These are phyloP conservation scores for Colletotrichum aenigma DNA, from an alignment of 2,329 filamentous ascomycete genomes.

Conservation along the genomic window DNA sequence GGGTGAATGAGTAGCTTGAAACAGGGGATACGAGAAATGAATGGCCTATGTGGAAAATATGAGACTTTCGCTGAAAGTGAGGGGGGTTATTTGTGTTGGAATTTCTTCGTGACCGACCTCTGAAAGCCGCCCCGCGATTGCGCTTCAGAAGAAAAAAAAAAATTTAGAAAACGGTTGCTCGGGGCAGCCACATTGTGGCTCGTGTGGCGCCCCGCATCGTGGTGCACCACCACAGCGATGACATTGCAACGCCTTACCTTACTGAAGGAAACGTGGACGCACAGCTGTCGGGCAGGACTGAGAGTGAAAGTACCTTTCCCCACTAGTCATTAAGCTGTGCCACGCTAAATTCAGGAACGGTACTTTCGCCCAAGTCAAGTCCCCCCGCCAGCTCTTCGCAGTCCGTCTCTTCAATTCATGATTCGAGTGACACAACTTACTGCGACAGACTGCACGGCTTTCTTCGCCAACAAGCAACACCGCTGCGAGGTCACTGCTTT, in stretches of 20 bases:
- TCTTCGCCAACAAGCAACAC: neutral
- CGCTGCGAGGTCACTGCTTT: neutral
- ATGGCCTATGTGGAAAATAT: neutral
- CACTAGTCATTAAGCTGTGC: neutral
- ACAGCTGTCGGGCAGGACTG: neutral
- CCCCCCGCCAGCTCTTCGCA: neutral
- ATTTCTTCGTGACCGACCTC: conserved; percentile 1
- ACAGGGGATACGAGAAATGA: neutral
- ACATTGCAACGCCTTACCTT: neutral
- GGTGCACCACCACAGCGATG: neutral
- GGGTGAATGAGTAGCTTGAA: neutral
- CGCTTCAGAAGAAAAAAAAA: neutral
- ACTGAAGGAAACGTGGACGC: neutral
- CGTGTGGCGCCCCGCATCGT: neutral
- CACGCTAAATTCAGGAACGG: neutral
- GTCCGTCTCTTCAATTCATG: neutral
- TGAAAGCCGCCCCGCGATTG: neutral
- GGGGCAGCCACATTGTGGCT: conserved; percentile 19
- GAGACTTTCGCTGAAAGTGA: neutral
- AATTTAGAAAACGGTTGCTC: conserved; percentile 4
- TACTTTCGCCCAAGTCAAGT: neutral
- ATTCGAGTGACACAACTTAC: neutral
- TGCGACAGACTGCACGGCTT: neutral
- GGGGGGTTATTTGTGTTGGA: neutral
- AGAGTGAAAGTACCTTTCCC: neutral